phyloP scores from a whole-genome alignment of 768 basidiomycete genomes.

The Rhizopogon roseolus region DNA sequence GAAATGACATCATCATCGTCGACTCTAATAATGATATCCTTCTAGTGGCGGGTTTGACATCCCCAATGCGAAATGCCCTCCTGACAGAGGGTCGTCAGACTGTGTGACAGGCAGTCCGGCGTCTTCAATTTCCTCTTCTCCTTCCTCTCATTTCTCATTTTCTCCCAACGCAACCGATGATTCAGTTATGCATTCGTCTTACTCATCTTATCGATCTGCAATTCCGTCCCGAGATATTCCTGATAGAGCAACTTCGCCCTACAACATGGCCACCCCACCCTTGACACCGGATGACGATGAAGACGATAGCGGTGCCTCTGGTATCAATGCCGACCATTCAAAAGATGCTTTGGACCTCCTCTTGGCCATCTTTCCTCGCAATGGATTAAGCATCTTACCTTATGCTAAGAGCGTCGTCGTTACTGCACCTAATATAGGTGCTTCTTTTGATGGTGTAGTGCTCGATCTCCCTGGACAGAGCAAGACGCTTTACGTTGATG shows the following conservation, averaged over 20 bases:
- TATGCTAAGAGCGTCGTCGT: constrained; percentile 73
- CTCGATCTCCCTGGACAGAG: constrained; percentile 65
- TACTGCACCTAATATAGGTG: constrained; percentile 61
- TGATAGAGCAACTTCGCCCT: constrained; percentile 30
- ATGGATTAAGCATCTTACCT: constrained; percentile 64
- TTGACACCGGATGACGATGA: constrained; percentile 70
- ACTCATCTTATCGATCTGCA: constrained; percentile 19
- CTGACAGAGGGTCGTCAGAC: constrained; percentile 90
- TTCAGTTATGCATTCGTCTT: constrained; percentile 13
- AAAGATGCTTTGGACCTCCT: constrained; percentile 75
- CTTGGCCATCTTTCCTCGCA: constrained; percentile 70
- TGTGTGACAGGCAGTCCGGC: constrained; percentile 93
- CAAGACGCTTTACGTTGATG: constrained; percentile 81
- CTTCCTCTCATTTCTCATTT: constrained; percentile 28
- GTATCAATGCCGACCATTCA: constrained; percentile 39
- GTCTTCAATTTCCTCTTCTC: constrained; percentile 48
- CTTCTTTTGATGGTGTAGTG: constrained; percentile 73
- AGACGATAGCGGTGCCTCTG: constrained; percentile 37
- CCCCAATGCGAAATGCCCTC: constrained; percentile 91
- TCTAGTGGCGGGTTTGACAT: constrained; percentile 93
- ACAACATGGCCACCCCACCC: constrained; percentile 62
- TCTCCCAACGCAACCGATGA: constrained; percentile 18
- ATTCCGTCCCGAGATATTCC: constrained; percentile 41
- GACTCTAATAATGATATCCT: constrained; percentile 6
- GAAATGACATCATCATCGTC: neutral